phyloP scores from a whole-genome alignment of 306 rosid species.

The Geum urbanum region DNA sequence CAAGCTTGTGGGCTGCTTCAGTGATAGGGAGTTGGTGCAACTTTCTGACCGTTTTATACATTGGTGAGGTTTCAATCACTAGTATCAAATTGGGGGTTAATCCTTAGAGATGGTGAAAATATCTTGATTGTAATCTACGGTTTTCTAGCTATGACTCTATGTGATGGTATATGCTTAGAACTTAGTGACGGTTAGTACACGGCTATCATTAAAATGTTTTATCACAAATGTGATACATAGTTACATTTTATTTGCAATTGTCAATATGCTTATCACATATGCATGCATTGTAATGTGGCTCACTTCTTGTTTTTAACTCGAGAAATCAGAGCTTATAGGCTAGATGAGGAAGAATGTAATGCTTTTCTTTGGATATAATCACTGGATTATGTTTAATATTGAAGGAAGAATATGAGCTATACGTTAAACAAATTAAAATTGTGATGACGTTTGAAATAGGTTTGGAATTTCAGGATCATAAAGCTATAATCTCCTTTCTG shows the following conservation, averaged over 20 bases:
- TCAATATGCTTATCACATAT: background rate
- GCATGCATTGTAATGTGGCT: too few relatives aligned
- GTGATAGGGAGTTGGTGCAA: conserved; percentile 86
- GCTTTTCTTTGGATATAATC: background rate
- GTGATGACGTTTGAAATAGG: background rate
- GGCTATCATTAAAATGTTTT: too few relatives aligned
- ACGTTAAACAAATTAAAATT: background rate
- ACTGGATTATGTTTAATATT: background rate
- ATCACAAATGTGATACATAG: too few relatives aligned
- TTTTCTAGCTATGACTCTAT: background rate
- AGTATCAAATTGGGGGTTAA: background rate
- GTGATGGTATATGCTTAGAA: background rate
- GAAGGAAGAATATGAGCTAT: background rate
- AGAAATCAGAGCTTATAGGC: too few relatives aligned
- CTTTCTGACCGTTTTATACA: conserved; percentile 65
- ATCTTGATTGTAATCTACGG: background rate
- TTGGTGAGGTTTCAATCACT: conserved; percentile 52
- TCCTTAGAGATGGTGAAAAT: background rate
- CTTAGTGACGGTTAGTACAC: background rate
- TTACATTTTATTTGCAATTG: background rate
- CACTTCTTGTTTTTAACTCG: too few relatives aligned
- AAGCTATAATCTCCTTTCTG: background rate
- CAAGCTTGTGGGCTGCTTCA: conserved; percentile 69
- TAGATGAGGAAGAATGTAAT: too few relatives aligned
- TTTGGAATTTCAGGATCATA: background rate